A percentile compares a stretch with the other conserved stretches of the same genome.
phyloP scores from a whole-genome alignment of 1,139 yeast genomes.

The Candida dubliniensis region DNA sequence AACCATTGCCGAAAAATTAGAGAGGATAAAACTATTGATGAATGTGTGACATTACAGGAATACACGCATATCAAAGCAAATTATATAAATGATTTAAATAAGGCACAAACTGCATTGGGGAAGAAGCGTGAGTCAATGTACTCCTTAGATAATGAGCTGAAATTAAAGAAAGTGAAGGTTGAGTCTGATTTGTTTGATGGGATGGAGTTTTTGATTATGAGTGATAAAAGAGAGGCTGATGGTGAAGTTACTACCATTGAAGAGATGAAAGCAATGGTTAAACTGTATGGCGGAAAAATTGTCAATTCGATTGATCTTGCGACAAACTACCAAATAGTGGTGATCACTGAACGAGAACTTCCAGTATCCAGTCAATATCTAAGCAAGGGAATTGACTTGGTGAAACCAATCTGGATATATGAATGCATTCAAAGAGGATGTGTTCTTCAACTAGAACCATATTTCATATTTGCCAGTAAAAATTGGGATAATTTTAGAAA shows the following conservation, averaged over 20 bases:
- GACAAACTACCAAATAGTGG: constrained; percentile 23
- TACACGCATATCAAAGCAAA: constrained; percentile 39
- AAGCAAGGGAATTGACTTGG: constrained; percentile 54
- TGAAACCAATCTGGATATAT: constrained; percentile 70
- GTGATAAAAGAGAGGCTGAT: constrained; percentile 37
- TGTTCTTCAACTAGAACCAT: constrained; percentile 60
- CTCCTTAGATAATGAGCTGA: constrained; percentile 15
- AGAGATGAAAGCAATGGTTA: constrained; percentile 40
- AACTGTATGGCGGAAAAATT: constrained; percentile 52
- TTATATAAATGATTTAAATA: constrained; percentile 24
- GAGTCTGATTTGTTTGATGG: constrained; percentile 25
- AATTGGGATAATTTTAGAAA: constrained; percentile 12
- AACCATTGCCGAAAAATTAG: constrained; percentile 72
- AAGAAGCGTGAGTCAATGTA: constrained; percentile 11
- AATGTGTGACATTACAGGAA: constrained; percentile 59
- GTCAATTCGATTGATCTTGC: constrained; percentile 17
- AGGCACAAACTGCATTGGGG: constrained; percentile 29
- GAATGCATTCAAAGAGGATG: constrained; percentile 53
- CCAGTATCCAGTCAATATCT: constrained; percentile 45
- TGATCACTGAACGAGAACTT: constrained; percentile 52
- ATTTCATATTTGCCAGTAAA: constrained; percentile 43
- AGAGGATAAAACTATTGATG: constrained; percentile 61
- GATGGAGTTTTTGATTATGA: constrained; percentile 36
- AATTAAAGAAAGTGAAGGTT: constrained; percentile 12
- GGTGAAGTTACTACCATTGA: constrained; percentile 31